Conservation (phyloP, 306 rosid genomes). For the Corylus americana region DNA sequence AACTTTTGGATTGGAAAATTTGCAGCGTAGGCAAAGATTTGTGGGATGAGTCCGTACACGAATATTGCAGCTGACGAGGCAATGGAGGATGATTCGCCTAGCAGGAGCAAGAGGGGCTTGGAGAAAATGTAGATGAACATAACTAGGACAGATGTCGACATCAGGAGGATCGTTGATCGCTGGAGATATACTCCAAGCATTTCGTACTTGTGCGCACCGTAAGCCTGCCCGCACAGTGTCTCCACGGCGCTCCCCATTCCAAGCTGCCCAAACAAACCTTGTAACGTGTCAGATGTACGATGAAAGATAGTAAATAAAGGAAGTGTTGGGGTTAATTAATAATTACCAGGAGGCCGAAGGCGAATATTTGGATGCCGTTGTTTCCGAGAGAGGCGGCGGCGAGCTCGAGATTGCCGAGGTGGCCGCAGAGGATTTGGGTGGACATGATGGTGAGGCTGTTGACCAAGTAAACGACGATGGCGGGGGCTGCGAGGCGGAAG, state of each 20-base stretch:
- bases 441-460: slow-evolving; percentile 52
- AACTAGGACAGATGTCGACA: slow-evolving; percentile 36
- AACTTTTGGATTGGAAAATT: slow-evolving; percentile 60
- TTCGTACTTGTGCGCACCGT: slow-evolving; percentile 45
- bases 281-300: too few relatives aligned
- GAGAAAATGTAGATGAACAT: slow-evolving; percentile 41
- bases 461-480: slow-evolving; percentile 52
- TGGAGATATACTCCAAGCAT: slow-evolving; percentile 55
- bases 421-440: slow-evolving; percentile 55
- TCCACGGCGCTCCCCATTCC: slow-evolving; percentile 73
- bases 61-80: slow-evolving; percentile 38
- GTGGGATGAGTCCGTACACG: slow-evolving; percentile 55
- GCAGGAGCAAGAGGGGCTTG: slow-evolving; percentile 29
- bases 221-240: slow-evolving; percentile 69
- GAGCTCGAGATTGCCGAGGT: slow-evolving; percentile 58
- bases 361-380: slow-evolving; percentile 58
- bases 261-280: slow-evolving; percentile 23
- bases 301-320: too few relatives aligned
- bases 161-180: slow-evolving; percentile 43
- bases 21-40: slow-evolving; percentile 54
- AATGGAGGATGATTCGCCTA: slow-evolving; percentile 42
- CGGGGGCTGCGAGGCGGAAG: slow-evolving; percentile 49
- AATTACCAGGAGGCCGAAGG: slow-evolving; percentile 53
- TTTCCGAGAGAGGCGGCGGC: slow-evolving; percentile 61
- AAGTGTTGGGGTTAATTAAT: too few relatives aligned